Percentiles rank a stretch among this genome's conserved stretches.
phyloP scores from a whole-genome alignment of 2,329 filamentous ascomycete species.

The Pleurostoma richardsiae region DNA sequence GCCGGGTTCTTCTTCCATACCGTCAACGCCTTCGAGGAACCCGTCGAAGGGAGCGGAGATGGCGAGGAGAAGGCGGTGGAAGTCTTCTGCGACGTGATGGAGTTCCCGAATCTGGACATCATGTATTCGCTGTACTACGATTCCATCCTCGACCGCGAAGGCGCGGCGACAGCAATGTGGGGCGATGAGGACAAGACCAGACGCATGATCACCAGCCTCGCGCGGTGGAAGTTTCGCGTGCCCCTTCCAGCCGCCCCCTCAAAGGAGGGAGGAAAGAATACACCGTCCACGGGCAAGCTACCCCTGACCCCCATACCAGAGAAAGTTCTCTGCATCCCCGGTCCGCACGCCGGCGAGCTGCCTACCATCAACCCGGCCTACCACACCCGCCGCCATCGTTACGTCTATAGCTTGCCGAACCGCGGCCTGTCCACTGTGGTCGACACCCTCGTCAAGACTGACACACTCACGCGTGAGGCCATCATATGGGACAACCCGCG shows the following conservation, averaged over 20 bases:
- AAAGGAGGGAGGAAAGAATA: not conserved
- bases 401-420: constrained; percentile 52
- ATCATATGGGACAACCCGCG: constrained; percentile 51
- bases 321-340: constrained; percentile 34
- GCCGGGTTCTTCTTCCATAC: constrained; percentile 77
- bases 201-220: constrained; percentile 29
- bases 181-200: constrained; percentile 31
- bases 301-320: not conserved
- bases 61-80: constrained; percentile 28
- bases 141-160: constrained; percentile 51
- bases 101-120: constrained; percentile 61
- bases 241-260: constrained; percentile 6
- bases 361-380: constrained; percentile 60
- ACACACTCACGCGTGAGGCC: constrained; percentile 46
- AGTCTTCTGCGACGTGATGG: constrained; percentile 60
- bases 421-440: constrained; percentile 55
- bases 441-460: constrained; percentile 62
- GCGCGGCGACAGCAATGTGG: constrained; percentile 36
- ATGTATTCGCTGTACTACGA: constrained; percentile 66
- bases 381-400: constrained; percentile 49
- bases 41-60: constrained; percentile 22
- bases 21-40: constrained; percentile 70
- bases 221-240: constrained; percentile 37
- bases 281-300: too few relatives aligned
- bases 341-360: constrained; percentile 55